Base-by-base conservation (phyloP, 768 basidiomycete genomes). In the Royoungia palumana region DNA sequence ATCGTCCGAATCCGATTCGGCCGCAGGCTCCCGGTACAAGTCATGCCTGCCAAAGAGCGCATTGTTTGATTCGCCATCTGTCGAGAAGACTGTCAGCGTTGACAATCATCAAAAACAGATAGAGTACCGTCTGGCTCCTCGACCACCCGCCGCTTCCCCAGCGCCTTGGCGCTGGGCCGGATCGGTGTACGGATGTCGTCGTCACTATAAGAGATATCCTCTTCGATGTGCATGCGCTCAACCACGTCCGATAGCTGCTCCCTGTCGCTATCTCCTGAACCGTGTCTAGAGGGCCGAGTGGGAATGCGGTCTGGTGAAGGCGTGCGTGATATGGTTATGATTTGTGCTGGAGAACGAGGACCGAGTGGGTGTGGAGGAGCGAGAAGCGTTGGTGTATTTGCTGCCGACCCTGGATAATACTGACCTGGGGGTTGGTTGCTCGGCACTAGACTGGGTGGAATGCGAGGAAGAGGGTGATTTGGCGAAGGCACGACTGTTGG, bases 121-220 rank as follows among this genome's bases (percentile, higher is more conserved):
- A 48, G 41, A 21, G 32, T 46, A 79, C 79, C 69, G 30, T 79
- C 79, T 22, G 66, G 50, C 9, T 72, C 73, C 41, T 81, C 79
- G 9, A 82, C 67, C 14, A 84, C 79, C 57, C 73, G 78, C 56
- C 89, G 77, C 71, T 95, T 96, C 16, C 93, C 93, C 2, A 94
- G 76, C 4, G 93, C 91, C 65, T 94, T 96, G 30, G 80, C 86
- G 63, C 89, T 93, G 1, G 89, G 93, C 54, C 76, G 75, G 11
- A 74, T 59, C n/a, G 77, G 79, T 13, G 70, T 65, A 41, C 46
- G 52, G 13, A 60, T 44, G 5, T 72, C 61, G 6, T 66, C 70
- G 14, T 74, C 72, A 46, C 50, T 56, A 42, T 53, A 20, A 17
- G 41, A 47, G 30, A 20, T 14, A 21, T 58, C 53, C 14, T 66